Evolutionary conservation across 495 filamentous ascomycete species (phyloP).

Genomic region (Neurospora sp.): DNA sequence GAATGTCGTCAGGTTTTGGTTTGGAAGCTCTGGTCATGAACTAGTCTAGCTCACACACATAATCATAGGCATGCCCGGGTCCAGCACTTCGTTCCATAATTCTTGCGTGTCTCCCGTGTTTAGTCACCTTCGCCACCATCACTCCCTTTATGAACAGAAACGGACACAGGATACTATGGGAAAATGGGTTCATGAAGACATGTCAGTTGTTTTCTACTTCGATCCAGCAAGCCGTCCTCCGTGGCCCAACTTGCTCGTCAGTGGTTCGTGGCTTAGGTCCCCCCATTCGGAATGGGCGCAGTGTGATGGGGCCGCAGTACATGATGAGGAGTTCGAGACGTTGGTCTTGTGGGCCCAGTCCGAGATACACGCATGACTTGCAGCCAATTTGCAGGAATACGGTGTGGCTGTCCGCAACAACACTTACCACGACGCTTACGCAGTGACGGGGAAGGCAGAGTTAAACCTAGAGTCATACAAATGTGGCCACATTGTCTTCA

Average conservation of each 20-base stretch:
- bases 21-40: background rate
- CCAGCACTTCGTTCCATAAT: background rate
- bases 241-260: background rate
- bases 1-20: background rate
- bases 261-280: background rate
- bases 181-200: background rate
- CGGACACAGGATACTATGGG: background rate
- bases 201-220: background rate
- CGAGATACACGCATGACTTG: background rate
- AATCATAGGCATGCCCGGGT: background rate
- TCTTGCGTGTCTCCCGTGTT: background rate
- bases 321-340: background rate
- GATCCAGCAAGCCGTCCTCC: background rate
- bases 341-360: background rate
- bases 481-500: background rate
- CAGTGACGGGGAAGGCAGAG: background rate
- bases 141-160: background rate
- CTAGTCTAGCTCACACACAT: background rate
- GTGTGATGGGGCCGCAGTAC: background rate
- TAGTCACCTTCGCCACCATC: background rate
- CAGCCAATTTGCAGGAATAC: background rate
- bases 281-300: background rate
- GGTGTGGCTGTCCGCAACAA: background rate
- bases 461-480: background rate
- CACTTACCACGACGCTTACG: background rate